Conservation (phyloP, 1,284 basidiomycete genomes). For the Xerocomus tenax region DNA sequence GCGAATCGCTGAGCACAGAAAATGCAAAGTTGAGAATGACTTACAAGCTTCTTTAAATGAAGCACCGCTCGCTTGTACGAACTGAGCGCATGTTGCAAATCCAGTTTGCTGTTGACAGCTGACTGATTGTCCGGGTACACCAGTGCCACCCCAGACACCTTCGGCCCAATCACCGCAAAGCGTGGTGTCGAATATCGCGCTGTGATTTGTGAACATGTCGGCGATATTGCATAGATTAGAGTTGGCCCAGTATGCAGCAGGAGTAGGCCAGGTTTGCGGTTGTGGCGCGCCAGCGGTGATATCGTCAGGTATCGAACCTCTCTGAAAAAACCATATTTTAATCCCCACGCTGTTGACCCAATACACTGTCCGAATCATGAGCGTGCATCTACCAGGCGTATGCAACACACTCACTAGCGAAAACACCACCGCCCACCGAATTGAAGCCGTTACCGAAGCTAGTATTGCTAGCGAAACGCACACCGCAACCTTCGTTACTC, state of each 20-base stretch:
- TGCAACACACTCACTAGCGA: slow-evolving; percentile 53
- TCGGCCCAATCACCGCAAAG: slow-evolving; percentile 86
- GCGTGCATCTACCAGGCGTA: background rate
- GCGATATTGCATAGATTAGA: slow-evolving; percentile 62
- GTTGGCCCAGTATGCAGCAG: slow-evolving; percentile 69
- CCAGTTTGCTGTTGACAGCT: slow-evolving; percentile 80
- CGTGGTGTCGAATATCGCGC: slow-evolving; percentile 74
- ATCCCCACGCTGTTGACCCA: slow-evolving; percentile 60
- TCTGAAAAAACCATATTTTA: slow-evolving; percentile 73
- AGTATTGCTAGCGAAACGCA: slow-evolving; percentile 43
- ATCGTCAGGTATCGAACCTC: slow-evolving; percentile 64
- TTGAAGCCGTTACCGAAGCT: slow-evolving; percentile 68
- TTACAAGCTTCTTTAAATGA: slow-evolving; percentile 73
- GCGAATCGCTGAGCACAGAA: slow-evolving; percentile 6
- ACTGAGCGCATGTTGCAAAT: slow-evolving; percentile 67
- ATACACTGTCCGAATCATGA: slow-evolving; percentile 20
- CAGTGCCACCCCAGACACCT: slow-evolving; percentile 60
- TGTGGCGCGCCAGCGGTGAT: slow-evolving; percentile 59
- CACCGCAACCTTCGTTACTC: slow-evolving; percentile 64
- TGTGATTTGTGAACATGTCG: slow-evolving; percentile 67
- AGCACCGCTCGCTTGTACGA: slow-evolving; percentile 61
- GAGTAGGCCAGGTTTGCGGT: slow-evolving; percentile 65
- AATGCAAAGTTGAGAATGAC: slow-evolving; percentile 26
- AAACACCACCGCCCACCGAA: slow-evolving; percentile 66
- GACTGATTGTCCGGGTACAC: slow-evolving; percentile 69